phyloP scores from a whole-genome alignment of 2,329 filamentous ascomycete genomes.

The Tolypocladium album region DNA sequence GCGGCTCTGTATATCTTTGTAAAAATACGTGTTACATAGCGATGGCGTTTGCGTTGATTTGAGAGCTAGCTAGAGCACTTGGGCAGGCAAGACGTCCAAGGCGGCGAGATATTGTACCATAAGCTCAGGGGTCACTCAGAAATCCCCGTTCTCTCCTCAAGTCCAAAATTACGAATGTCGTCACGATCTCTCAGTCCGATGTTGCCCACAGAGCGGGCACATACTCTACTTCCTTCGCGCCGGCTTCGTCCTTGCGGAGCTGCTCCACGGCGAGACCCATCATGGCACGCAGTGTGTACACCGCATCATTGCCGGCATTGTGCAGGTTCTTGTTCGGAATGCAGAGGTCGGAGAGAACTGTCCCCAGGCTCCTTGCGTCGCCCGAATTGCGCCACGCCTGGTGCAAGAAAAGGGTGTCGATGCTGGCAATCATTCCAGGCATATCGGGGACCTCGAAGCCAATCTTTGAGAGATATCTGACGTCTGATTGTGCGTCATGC shows the following conservation, averaged over 20 bases:
- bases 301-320: conserved; percentile 80
- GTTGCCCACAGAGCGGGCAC: conserved; percentile 2
- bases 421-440: conserved; percentile 43
- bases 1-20: conserved; percentile 18
- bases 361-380: conserved; percentile 45
- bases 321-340: conserved; percentile 59
- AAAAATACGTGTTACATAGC: conserved; percentile 30
- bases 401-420: conserved; percentile 68
- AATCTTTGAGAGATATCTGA: conserved; percentile 55
- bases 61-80: conserved; percentile 9
- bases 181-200: background rate
- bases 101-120: background rate
- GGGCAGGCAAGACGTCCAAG: background rate
- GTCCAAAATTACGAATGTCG: background rate
- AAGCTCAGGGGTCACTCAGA: background rate
- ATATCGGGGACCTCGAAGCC: conserved; percentile 49
- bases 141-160: conserved; percentile 2
- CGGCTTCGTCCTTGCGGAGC: conserved; percentile 9
- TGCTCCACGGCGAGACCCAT: conserved; percentile 32
- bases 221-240: conserved; percentile 7
- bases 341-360: conserved; percentile 52
- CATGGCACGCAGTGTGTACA: conserved; percentile 67
- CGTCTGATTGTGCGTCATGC: conserved; percentile 59
- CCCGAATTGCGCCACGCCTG: conserved; percentile 45
- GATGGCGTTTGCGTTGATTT: conserved; percentile 28